These are phyloP conservation scores for Polytrichum commune DNA, from an alignment of 225 moss, liverwort and hornwort species.

Conservation along the genomic window DNA sequence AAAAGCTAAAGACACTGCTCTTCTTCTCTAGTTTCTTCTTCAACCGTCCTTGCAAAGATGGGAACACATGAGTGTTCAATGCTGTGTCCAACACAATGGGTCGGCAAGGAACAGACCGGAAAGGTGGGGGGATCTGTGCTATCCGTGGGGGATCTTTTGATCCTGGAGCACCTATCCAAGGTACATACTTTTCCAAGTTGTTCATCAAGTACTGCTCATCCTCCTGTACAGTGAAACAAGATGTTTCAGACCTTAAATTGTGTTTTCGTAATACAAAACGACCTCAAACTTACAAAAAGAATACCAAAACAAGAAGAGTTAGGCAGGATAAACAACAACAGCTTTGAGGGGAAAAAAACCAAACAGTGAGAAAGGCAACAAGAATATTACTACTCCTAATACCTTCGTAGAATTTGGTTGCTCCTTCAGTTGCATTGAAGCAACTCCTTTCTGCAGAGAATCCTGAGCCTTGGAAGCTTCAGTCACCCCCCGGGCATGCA, in stretches of 20 bases:
- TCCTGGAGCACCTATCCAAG: slow-evolving; percentile 58
- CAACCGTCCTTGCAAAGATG: slow-evolving; percentile 75
- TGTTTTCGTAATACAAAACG: not conserved
- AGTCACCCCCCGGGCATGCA: slow-evolving; percentile 81
- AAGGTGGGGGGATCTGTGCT: slow-evolving; percentile 75
- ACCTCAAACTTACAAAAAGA: not conserved
- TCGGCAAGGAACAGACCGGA: slow-evolving; percentile 85
- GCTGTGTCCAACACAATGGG: slow-evolving; percentile 94
- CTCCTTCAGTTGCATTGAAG: slow-evolving; percentile 63
- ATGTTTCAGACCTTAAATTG: not conserved
- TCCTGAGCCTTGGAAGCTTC: slow-evolving; percentile 72
- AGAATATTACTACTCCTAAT: not conserved
- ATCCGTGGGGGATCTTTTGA: slow-evolving; percentile 73
- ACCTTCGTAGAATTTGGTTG: slow-evolving; percentile 41
- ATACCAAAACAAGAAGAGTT: not conserved
- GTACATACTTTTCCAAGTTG: slow-evolving; percentile 68
- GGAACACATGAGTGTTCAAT: slow-evolving; percentile 64
- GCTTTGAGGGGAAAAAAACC: not conserved
- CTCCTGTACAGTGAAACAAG: slow-evolving; percentile 35
- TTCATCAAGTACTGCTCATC: slow-evolving; percentile 51
- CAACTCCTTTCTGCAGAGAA: slow-evolving; percentile 73
- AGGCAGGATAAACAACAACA: not conserved
- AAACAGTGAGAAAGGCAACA: not conserved
- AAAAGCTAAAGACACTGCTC: slow-evolving; percentile 75
- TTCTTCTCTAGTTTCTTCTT: slow-evolving; percentile 70